phyloP scores from a whole-genome alignment of 1,284 basidiomycete species.

The Ganoderma multipileum region DNA sequence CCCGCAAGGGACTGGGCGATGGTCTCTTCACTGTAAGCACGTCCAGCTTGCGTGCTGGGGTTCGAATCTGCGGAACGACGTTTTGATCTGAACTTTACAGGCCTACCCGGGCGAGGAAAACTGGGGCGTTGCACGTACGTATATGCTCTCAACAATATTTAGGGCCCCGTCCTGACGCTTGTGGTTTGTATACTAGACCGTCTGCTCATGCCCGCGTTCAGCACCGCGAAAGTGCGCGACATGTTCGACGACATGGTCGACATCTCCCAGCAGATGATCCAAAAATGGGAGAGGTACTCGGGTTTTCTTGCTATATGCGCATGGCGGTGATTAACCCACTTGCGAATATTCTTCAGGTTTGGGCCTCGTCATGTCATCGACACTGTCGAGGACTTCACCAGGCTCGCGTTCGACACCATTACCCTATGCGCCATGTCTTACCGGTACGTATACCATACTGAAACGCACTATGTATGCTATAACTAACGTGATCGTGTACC shows the following conservation, averaged over 20 bases:
- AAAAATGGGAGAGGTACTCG: conserved; percentile 53
- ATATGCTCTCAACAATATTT: neutral
- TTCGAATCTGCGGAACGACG: neutral
- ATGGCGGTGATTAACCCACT: neutral
- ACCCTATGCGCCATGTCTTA: conserved; percentile 54
- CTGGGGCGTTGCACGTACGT: conserved; percentile 56
- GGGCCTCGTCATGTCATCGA: conserved; percentile 50
- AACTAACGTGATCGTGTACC: neutral
- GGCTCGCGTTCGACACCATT: conserved; percentile 56
- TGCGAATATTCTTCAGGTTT: conserved; percentile 39
- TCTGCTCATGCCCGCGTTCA: conserved; percentile 60
- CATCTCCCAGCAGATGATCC: conserved; percentile 54
- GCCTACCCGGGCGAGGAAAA: conserved; percentile 52
- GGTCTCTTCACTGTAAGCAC: conserved; percentile 54
- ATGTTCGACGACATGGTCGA: conserved; percentile 62
- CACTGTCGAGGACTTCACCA: conserved; percentile 54
- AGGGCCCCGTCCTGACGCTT: neutral
- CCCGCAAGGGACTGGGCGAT: conserved; percentile 52
- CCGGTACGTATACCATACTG: conserved; percentile 37
- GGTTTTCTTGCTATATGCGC: neutral
- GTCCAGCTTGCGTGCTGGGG: conserved; percentile 8
- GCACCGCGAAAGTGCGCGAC: conserved; percentile 50
- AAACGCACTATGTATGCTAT: neutral
- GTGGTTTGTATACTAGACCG: conserved; percentile 44
- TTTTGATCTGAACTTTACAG: conserved; percentile 17